These are phyloP conservation scores for Leccinum boreale DNA, from an alignment of 768 basidiomycete species.

Conservation along the genomic window DNA sequence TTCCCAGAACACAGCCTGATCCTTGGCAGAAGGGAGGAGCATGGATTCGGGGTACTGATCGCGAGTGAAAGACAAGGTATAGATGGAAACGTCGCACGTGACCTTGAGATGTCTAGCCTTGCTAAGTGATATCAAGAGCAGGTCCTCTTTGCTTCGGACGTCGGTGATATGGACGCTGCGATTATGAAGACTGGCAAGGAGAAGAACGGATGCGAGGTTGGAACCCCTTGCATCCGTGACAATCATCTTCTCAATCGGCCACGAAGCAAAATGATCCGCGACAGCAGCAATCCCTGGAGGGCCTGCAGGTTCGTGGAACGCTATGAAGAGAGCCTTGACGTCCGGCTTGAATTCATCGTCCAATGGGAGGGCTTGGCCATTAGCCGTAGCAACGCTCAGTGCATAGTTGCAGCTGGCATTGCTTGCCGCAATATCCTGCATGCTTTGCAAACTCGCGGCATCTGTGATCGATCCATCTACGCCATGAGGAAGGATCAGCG, in stretches of 20 bases:
- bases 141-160: constrained; percentile 81
- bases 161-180: constrained; percentile 89
- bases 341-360: constrained; percentile 78
- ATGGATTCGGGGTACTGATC: constrained; percentile 67
- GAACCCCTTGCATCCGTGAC: constrained; percentile 91
- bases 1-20: constrained; percentile 84
- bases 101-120: constrained; percentile 93
- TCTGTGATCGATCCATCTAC: constrained; percentile 62
- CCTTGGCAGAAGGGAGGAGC: constrained; percentile 66
- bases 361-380: constrained; percentile 57
- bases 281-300: constrained; percentile 66
- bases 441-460: constrained; percentile 61
- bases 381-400: constrained; percentile 72
- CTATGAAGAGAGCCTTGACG: constrained; percentile 83
- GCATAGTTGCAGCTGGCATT: constrained; percentile 86
- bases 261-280: constrained; percentile 84
- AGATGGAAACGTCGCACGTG: constrained; percentile 94
- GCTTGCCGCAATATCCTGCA: constrained; percentile 59
- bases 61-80: constrained; percentile 81
- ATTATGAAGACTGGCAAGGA: constrained; percentile 90
- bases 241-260: constrained; percentile 91
- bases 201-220: constrained; percentile 87
- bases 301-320: constrained; percentile 52
- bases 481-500: constrained; percentile 75
- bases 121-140: constrained; percentile 87